A percentile compares a stretch with the other conserved stretches of the same genome.
phyloP scores from a whole-genome alignment of 2,329 filamentous ascomycete species.

The Pseudopyricularia cyperi region DNA sequence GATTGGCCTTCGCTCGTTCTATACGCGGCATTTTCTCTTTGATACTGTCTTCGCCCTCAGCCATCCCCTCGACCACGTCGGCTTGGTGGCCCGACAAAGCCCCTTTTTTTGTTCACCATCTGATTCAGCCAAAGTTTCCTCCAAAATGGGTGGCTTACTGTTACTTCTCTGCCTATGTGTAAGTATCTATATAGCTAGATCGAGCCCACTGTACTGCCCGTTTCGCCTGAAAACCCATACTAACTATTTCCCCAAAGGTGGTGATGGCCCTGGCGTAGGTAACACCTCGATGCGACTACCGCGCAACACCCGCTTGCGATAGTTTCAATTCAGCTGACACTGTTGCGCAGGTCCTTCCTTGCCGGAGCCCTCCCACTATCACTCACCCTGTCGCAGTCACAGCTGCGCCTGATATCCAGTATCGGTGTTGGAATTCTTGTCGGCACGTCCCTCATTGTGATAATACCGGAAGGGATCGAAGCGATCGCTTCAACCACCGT shows the following conservation, averaged over 20 bases:
- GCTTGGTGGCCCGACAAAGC: background rate
- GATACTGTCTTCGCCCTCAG: background rate
- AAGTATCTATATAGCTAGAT: conserved; percentile 5
- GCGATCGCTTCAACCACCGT: conserved; percentile 56
- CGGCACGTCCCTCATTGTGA: conserved; percentile 89
- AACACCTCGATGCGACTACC: background rate
- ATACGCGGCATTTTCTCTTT: background rate
- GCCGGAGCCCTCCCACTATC: conserved; percentile 84
- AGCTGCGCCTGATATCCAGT: conserved; percentile 79
- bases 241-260: conserved; percentile 18
- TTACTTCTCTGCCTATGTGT: conserved; percentile 19
- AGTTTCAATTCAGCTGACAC: background rate
- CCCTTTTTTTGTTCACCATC: background rate
- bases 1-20: background rate
- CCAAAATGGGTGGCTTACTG: conserved; percentile 19
- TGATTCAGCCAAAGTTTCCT: background rate
- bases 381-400: conserved; percentile 73
- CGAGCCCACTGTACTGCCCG: too few species aligned
- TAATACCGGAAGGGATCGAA: conserved; percentile 93
- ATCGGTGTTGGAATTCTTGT: conserved; percentile 90
- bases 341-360: conserved; percentile 63
- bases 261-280: conserved; percentile 48
- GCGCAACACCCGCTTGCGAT: background rate
- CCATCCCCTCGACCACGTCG: background rate
- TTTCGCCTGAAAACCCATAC: background rate